Percentiles rank a stretch among this genome's conserved stretches.
phyloP scores from a whole-genome alignment of 2,329 filamentous ascomycete genomes.

The Paraphoma chrysanthemicola region DNA sequence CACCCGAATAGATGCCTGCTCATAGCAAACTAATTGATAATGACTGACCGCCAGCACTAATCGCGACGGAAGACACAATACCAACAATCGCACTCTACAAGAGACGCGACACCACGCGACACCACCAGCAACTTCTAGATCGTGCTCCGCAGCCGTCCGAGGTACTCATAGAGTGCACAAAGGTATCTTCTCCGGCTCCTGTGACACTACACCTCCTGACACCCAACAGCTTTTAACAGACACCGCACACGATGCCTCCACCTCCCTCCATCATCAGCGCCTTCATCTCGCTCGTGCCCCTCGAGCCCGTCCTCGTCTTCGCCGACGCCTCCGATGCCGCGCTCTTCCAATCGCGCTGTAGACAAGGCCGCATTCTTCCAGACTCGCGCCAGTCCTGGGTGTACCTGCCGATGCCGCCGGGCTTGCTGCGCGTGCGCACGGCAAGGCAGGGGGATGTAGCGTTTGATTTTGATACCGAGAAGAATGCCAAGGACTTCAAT shows the following conservation, averaged over 20 bases:
- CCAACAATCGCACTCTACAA: not conserved
- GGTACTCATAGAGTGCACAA: not conserved
- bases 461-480: conserved; percentile 26
- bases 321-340: conserved; percentile 15
- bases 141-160: not conserved
- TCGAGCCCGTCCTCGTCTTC: conserved; percentile 33
- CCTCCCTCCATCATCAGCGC: conserved; percentile 9
- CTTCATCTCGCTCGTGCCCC: conserved; percentile 28
- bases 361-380: conserved; percentile 25
- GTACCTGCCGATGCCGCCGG: conserved; percentile 27
- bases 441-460: conserved; percentile 22
- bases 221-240: too few species aligned
- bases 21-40: not conserved
- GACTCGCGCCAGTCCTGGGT: conserved; percentile 21
- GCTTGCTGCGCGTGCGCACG: conserved; percentile 24
- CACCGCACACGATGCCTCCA: not conserved
- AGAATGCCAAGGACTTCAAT: conserved; percentile 19
- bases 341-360: conserved; percentile 25
- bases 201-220: too few species aligned
- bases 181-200: too few species aligned
- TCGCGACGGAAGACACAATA: not conserved
- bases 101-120: not conserved
- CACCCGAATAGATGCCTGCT: not conserved
- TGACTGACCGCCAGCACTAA: not conserved
- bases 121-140: too few species aligned